These are phyloP conservation scores for Cutaneotrichosporon sp. DNA, from an alignment of 1,284 basidiomycete genomes.

Conservation along the genomic window DNA sequence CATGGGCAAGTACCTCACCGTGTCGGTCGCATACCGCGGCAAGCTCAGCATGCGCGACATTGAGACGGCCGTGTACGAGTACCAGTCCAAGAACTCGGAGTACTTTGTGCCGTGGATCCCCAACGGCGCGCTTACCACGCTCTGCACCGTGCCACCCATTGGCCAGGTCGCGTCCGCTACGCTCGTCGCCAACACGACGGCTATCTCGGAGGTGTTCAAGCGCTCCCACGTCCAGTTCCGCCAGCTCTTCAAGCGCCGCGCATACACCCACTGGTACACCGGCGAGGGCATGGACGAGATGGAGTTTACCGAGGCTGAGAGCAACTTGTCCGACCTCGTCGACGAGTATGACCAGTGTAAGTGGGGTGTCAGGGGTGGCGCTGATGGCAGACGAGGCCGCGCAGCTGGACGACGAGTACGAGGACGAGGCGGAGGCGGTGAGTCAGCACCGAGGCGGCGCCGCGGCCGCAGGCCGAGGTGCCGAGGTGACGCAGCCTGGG, in stretches of 20 bases:
- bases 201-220: slow-evolving; percentile 78
- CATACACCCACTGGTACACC: slow-evolving; percentile 85
- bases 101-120: slow-evolving; percentile 44
- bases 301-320: slow-evolving; percentile 73
- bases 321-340: slow-evolving; percentile 44
- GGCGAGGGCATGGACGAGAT: slow-evolving; percentile 86
- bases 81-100: slow-evolving; percentile 43
- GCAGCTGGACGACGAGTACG: slow-evolving; percentile 30
- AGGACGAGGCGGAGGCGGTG: slow-evolving; percentile 23
- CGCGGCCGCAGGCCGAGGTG: background rate
- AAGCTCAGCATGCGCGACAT: slow-evolving; percentile 42
- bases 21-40: slow-evolving; percentile 42
- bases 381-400: slow-evolving; percentile 25
- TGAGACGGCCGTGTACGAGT: slow-evolving; percentile 40
- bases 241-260: slow-evolving; percentile 59
- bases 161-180: slow-evolving; percentile 72
- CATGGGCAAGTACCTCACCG: slow-evolving; percentile 45
- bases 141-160: slow-evolving; percentile 76
- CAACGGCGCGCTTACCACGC: slow-evolving; percentile 48
- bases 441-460: slow-evolving; percentile 1
- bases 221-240: slow-evolving; percentile 71
- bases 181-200: slow-evolving; percentile 75
- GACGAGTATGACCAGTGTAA: slow-evolving; percentile 44
- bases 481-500: background rate
- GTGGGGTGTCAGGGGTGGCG: background rate